Evolutionary conservation across 2,329 filamentous ascomycete genomes (phyloP).

Genomic region (Cladosporium sp.): DNA sequence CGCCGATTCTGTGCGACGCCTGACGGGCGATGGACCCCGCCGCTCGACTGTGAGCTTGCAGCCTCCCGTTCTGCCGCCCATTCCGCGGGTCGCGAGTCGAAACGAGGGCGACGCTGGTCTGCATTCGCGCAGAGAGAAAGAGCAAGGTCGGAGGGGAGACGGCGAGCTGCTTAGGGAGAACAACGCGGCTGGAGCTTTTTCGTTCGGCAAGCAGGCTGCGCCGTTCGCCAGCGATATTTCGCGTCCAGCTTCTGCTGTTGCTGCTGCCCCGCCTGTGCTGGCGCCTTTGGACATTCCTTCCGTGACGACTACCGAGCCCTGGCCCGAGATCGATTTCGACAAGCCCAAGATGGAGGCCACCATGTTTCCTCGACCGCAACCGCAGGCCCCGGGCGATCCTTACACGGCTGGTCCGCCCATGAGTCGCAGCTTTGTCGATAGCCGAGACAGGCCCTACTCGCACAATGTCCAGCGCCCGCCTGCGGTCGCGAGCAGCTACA

Average conservation of each 20-base stretch:
- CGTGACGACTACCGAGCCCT: background rate
- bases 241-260: background rate
- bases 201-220: background rate
- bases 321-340: constrained; percentile 10
- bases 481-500: constrained; percentile 16
- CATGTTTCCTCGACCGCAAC: constrained; percentile 8
- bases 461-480: constrained; percentile 10
- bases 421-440: constrained; percentile 27
- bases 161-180: background rate
- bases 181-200: background rate
- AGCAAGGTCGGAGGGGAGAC: background rate
- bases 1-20: constrained; percentile 13
- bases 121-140: background rate
- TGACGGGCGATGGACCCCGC: constrained; percentile 21
- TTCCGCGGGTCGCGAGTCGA: constrained; percentile 31
- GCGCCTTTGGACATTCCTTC: background rate
- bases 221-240: background rate
- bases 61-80: constrained; percentile 43
- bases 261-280: background rate
- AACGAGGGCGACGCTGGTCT: constrained; percentile 1
- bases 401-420: constrained; percentile 19
- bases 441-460: constrained; percentile 27
- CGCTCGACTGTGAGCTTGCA: constrained; percentile 13
- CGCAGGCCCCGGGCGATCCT: background rate
- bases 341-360: constrained; percentile 11